Base-by-base conservation (phyloP, 768 basidiomycete genomes). In the Hericium erinaceus region DNA sequence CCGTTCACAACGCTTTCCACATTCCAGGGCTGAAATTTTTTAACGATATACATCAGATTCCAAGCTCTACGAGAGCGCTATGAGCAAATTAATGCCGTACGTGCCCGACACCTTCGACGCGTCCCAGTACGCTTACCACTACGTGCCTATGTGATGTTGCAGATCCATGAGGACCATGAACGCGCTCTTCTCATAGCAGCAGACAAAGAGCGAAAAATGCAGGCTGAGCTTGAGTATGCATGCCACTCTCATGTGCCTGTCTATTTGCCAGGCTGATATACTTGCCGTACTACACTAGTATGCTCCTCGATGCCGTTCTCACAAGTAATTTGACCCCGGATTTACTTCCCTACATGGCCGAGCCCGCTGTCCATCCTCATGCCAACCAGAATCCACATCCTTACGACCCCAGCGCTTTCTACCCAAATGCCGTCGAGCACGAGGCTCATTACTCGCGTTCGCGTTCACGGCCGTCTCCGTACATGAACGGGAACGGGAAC, bases 261-360 rank as follows among this genome's bases (percentile, higher is more conserved):
- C 54, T 24, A 10, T 15, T 20, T 11, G n/a, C 13, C 39, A 11
- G 11, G 7, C 20, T 22, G 6, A 39, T 6, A 22, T 26, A 24
- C 9, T 33, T 33, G 33, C 33, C 33, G 7, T 2, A 33, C 33
- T 33, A 13, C 6, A 2, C 15, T 40, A 62, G 61, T 28, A 62
- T 62, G 61, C 59, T 62, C n/a, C 26, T 62, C n/a, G 61, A 62
- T 52, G 54, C 61, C 20, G 61, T 57, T 12, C 57, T 60, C 54
- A 28, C 59, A 10, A 37, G 46, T 15, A 4, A 13, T 11, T 16
- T 54, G 13, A 12, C 49, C 1, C 22, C 54, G 4, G 58, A 50
- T 15, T 33, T 50, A 1, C 40, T 33, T 3, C 22, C 56, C 6
- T 52, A 13, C 56, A 49, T 39, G 55, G 50, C 22, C 44, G 44